Conservation (phyloP, 352 stramenopile species). For the Phytophthora aleatoria region DNA sequence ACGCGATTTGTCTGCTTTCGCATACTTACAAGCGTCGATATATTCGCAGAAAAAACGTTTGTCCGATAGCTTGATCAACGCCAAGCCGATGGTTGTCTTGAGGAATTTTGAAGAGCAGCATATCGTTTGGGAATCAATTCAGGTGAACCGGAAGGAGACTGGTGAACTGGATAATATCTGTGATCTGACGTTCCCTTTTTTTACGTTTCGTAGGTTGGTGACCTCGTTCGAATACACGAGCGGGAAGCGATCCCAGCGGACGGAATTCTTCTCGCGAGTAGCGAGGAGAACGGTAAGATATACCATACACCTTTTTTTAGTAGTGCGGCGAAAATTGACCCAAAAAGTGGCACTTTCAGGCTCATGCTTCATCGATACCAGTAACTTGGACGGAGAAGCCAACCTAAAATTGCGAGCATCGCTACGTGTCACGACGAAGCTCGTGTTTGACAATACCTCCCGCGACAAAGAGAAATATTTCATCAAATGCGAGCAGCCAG, state of each 20-base stretch:
- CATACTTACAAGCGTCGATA: constrained; percentile 29
- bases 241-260: constrained; percentile 91
- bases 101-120: constrained; percentile 65
- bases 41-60: constrained; percentile 46
- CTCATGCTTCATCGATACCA: constrained; percentile 83
- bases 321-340: too few relatives aligned
- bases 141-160: constrained; percentile 37
- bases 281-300: constrained; percentile 71
- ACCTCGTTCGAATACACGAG: constrained; percentile 87
- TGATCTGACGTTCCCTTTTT: neutral
- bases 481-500: constrained; percentile 77
- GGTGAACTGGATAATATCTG: neutral
- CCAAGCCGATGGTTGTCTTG: constrained; percentile 55
- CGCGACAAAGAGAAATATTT: constrained; percentile 56
- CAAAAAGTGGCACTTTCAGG: constrained; percentile 29
- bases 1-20: constrained; percentile 16
- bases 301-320: too few relatives aligned
- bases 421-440: constrained; percentile 39
- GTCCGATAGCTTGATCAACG: constrained; percentile 69
- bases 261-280: constrained; percentile 88
- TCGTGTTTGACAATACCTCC: constrained; percentile 42
- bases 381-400: constrained; percentile 81
- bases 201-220: constrained; percentile 58
- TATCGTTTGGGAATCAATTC: constrained; percentile 76
- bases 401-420: constrained; percentile 76